Evolutionary conservation across 1,139 yeast species (phyloP).

Genomic region (Saccharomyces hybrid): DNA sequence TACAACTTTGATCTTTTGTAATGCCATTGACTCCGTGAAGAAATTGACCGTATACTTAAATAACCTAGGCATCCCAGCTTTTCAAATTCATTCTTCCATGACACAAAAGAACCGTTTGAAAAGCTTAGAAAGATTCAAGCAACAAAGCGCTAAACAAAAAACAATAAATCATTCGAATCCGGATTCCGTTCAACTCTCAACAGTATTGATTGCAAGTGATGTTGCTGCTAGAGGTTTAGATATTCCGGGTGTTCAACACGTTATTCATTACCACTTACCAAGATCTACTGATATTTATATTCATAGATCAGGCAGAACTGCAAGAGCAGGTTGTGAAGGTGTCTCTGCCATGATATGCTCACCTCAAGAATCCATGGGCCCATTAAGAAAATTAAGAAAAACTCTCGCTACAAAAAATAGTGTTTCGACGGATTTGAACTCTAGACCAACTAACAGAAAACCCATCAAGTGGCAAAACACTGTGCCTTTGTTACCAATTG

Average conservation of each 20-base stretch:
- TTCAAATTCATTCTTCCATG: conserved; percentile 90
- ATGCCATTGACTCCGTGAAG: conserved; percentile 89
- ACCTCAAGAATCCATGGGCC: conserved; percentile 89
- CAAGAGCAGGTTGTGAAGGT: conserved; percentile 92
- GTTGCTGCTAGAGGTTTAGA: conserved; percentile 99
- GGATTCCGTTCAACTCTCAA: conserved; percentile 32
- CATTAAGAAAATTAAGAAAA: conserved; percentile 67
- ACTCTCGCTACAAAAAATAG: conserved; percentile 41
- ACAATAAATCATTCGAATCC: background rate
- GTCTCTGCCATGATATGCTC: conserved; percentile 88
- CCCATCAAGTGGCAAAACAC: conserved; percentile 44
- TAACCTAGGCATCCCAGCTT: conserved; percentile 62
- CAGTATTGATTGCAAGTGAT: conserved; percentile 87
- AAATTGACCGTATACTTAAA: conserved; percentile 70
- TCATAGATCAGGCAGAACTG: conserved; percentile 97
- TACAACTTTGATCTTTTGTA: conserved; percentile 83
- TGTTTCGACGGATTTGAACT: background rate
- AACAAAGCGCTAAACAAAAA: conserved; percentile 38
- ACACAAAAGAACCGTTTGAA: conserved; percentile 87
- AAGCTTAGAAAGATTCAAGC: conserved; percentile 67
- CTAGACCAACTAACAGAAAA: conserved; percentile 20
- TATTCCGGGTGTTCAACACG: conserved; percentile 86
- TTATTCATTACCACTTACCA: conserved; percentile 92
- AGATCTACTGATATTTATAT: conserved; percentile 90
- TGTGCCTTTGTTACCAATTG: conserved; percentile 69